Evolutionary conservation across 1,284 basidiomycete species (phyloP), one percentile per base, ranked within the genome.

Genomic region (Vanrija sp.): DNA sequence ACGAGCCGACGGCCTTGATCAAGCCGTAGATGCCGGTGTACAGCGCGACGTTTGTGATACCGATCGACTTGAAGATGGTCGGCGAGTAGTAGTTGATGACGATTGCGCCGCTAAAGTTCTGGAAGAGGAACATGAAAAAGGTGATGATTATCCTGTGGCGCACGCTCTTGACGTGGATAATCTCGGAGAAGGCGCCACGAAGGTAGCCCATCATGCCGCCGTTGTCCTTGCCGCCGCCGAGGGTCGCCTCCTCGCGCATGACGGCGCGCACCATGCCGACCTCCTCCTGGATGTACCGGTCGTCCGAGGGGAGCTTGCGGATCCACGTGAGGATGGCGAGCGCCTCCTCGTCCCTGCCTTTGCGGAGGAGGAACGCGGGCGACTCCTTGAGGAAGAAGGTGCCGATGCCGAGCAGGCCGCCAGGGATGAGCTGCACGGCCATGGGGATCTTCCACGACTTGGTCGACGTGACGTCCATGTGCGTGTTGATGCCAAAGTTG

Each of bases 391-490:
- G 65, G 63, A 81, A 78, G 46, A 80, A 65, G 1, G 74, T 66
- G n/a, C 77, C 79, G 43, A 80, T 52, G 45, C 76, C 67, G 38
- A 81, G 72, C 7, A 82, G 39, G 2, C 79, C 58, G 15, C 78
- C 81, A 1, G 82, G 82, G 64, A 83, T 77, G 43, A 83, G 73
- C 62, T 83, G 82, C 10, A 83, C 71, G 2, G 78, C 80, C 58
- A 82, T 78, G 2, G 82, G 80, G 55, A 82, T 78, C 9, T 79
- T 65, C 80, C 80, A 83, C 3, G 66, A 53, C 19, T 28, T 49
- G 25, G 52, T 42, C 5, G 65, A 67, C 18, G 69, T 67, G 15
- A 72, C 52, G 1, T 73, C 58, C 34, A 81, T 67, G 43, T 78
- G 74, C 43, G 74, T 63, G 16, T 68, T 72, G 28, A 81, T 78